Base-by-base conservation (phyloP, 108 stramenopile species). In the Skeletonema marinoi region DNA sequence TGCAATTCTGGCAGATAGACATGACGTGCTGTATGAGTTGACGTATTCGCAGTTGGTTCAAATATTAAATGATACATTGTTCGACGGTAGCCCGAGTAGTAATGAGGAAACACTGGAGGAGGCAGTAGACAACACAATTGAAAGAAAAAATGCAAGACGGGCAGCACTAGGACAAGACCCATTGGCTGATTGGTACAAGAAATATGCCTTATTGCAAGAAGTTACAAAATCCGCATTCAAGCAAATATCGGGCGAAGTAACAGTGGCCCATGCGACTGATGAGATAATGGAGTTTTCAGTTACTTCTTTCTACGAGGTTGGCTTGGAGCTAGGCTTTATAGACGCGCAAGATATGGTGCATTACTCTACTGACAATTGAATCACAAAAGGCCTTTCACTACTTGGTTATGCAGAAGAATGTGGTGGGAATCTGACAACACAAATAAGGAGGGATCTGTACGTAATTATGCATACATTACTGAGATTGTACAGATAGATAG, bases 221-320 rank as follows among this genome's bases (percentile, higher is more conserved):
- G 86, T 87, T 25, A 87, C 86, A 13, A 87, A 87, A 67, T 61
- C 75, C n/a, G 80, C 79, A 0, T 74, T 73, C 42, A 82, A 82
- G 17, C 29, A 36, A 32, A 62, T 79, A 38, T 78, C 72, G 6
- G 78, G 67, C 9, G 78, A 81, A 41, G 46, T 87, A 5, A 84
- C 86, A 32, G 65, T 87, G n/a, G 83, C 80, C 6, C 50, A 87
- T 60, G 74, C 86, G 0, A 60, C 75, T 8, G 39, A 65, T 17
- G 75, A 80, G 3, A 78, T 87, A 41, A 62, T 21, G 32, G 80
- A 77, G 30, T 84, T 78, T 73, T 66, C 76, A 21, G 86, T 87
- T 1, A 87, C 86, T 3, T 81, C 83, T 32, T 87, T 87, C 74
- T 87, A 87, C 50, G 44, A 69, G 41, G 83, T 84, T 39, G 83